A percentile compares a stretch with the other conserved stretches of the same genome.
Evolutionary conservation across 768 basidiomycete genomes (phyloP).

Genomic region (Amanita polypyramis): DNA sequence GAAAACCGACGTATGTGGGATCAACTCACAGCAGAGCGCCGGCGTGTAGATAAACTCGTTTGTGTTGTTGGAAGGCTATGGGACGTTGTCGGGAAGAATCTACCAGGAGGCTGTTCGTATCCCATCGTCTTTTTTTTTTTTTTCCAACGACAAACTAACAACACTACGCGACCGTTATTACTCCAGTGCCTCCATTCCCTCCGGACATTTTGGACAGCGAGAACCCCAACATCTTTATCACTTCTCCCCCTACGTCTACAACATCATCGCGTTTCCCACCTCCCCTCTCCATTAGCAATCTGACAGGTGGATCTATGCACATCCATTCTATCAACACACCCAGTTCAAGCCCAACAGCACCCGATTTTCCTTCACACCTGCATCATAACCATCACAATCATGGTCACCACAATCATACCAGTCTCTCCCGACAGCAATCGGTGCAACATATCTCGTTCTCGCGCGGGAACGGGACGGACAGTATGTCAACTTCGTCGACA

Average conservation of each 20-base stretch:
- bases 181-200: slow-evolving; percentile 34
- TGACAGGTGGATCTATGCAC: slow-evolving; percentile 25
- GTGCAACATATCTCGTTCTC: slow-evolving; percentile 42
- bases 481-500: slow-evolving; percentile 18
- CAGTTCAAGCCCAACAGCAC: slow-evolving; percentile 40
- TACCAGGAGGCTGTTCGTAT: slow-evolving; percentile 41
- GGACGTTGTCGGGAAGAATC: slow-evolving; percentile 49
- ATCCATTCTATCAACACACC: slow-evolving; percentile 40
- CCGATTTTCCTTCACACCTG: slow-evolving; percentile 28
- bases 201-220: slow-evolving; percentile 46
- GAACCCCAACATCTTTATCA: slow-evolving; percentile 65
- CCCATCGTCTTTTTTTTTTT: slow-evolving; percentile 3
- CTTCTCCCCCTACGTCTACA: slow-evolving; percentile 49
- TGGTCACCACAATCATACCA: slow-evolving; percentile 20
- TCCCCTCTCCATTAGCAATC: slow-evolving; percentile 29
- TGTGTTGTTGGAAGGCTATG: slow-evolving; percentile 49
- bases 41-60: slow-evolving; percentile 52
- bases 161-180: not conserved
- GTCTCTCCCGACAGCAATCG: slow-evolving; percentile 48
- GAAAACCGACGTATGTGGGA: slow-evolving; percentile 61
- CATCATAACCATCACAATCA: slow-evolving; percentile 13
- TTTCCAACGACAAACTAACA: not conserved
- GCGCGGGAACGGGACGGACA: slow-evolving; percentile 16
- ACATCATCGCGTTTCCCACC: slow-evolving; percentile 28
- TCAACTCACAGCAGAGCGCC: slow-evolving; percentile 41